Evolutionary conservation across 768 basidiomycete species (phyloP).

Genomic region (Naganishia vishniacii): DNA sequence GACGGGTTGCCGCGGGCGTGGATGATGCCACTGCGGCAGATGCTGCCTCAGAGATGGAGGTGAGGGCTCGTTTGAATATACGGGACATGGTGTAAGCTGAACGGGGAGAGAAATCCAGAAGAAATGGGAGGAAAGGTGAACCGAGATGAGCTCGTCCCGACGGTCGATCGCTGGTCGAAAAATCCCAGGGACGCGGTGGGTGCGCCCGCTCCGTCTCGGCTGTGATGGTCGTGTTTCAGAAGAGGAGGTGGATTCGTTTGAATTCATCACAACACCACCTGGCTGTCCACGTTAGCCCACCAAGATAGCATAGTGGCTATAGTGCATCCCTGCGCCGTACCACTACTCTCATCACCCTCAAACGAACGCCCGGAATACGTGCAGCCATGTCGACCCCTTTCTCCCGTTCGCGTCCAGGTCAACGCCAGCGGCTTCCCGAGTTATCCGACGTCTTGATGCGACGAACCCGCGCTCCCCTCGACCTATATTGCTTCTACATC

Average conservation of each 20-base stretch:
- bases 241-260: no score
- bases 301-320: no score
- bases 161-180: not conserved
- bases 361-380: not conserved
- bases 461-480: conserved; percentile 86
- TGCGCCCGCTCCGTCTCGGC: not conserved
- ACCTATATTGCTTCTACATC: conserved; percentile 95
- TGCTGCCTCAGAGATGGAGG: conserved; percentile 14
- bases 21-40: conserved; percentile 4
- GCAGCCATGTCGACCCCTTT: not conserved
- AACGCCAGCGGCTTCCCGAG: conserved; percentile 39
- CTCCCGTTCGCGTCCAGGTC: not conserved
- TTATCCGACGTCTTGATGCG: conserved; percentile 76
- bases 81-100: conserved; percentile 14
- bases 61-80: conserved; percentile 17
- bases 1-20: not conserved
- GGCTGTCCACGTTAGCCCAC: no score
- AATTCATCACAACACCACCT: not conserved
- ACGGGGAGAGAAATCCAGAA: not conserved
- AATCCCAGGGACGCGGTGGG: not conserved
- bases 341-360: no score
- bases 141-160: not conserved
- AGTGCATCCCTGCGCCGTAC: no score
- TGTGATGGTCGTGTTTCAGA: not conserved
- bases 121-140: not conserved